Evolutionary conservation across 2,329 filamentous ascomycete species (phyloP).

Genomic region (Triangularia setosa): DNA sequence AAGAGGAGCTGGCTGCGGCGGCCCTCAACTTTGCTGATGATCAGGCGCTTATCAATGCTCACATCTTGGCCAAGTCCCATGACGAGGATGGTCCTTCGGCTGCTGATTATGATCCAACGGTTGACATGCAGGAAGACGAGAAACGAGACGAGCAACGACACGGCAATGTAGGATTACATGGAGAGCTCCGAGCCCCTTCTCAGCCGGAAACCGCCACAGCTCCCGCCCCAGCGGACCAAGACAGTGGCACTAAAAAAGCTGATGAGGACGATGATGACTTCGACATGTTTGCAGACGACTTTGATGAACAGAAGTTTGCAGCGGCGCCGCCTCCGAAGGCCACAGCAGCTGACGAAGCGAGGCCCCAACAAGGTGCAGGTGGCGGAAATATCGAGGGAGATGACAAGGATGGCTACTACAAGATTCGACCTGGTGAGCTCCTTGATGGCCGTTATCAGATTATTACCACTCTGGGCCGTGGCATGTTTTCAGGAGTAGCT

Average conservation of each 20-base stretch:
- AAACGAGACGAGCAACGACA: slow-evolving; percentile 64
- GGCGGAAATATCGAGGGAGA: slow-evolving; percentile 83
- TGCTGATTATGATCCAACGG: slow-evolving; percentile 84
- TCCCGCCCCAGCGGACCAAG: slow-evolving; percentile 28
- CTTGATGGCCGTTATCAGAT: slow-evolving; percentile 87
- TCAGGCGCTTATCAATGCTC: slow-evolving; percentile 61
- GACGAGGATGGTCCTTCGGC: slow-evolving; percentile 77
- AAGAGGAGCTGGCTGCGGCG: slow-evolving; percentile 51
- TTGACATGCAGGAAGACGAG: slow-evolving; percentile 83
- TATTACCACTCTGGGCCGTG: slow-evolving; percentile 80
- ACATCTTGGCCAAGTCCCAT: slow-evolving; percentile 39
- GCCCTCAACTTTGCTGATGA: slow-evolving; percentile 63
- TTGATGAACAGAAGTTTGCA: slow-evolving; percentile 62
- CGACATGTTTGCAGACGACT: slow-evolving; percentile 87
- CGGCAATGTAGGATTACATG: slow-evolving; percentile 50
- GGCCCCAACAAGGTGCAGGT: slow-evolving; percentile 48
- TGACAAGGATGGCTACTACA: slow-evolving; percentile 94
- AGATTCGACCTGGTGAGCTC: slow-evolving; percentile 86
- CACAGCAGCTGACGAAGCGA: slow-evolving; percentile 37
- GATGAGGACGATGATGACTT: slow-evolving; percentile 68
- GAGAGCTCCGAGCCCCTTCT: slow-evolving; percentile 33
- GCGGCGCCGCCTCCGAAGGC: slow-evolving; percentile 38
- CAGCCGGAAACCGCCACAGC: slow-evolving; percentile 13
- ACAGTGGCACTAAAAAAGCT: slow-evolving; percentile 31
- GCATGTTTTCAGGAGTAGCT: slow-evolving; percentile 96